Base-by-base conservation (phyloP, 2,329 filamentous ascomycete species). In the Penicillium verrucosum region DNA sequence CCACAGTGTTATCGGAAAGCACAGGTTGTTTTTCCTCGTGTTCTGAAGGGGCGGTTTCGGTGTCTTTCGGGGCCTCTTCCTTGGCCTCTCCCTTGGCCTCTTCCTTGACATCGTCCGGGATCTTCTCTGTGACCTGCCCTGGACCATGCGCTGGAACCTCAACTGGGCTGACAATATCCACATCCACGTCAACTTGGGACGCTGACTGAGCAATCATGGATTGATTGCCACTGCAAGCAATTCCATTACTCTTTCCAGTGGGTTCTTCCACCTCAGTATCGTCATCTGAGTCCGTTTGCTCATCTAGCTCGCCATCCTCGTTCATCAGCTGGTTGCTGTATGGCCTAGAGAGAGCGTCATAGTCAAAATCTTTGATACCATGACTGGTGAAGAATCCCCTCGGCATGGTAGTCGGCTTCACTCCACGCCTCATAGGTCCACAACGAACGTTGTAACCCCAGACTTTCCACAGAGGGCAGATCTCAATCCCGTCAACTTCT, bases 1-100 rank as follows among this genome's bases (percentile, higher is more conserved):
- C 25, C 25, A 27, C 25, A 27, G 8, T 27, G 0, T 27, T 27
- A 8, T 27, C 25, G 25, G 25, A 27, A 27, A 8, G 7, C 7
- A 27, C 25, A 8, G 6, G 25, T 2, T 27, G 25, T 0, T 27
- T 27, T 27, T 12, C 5, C 23, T 27, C 11, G 3, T 3, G 16
- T 3, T 10, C 18, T 3, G 46, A 30, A 25, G 14, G n/a, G 7
- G 16, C 4, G 1, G 4, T 7, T 29, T 11, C 23, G 2, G 8
- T 7, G 9, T 29, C 23, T 14, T 30, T 18, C 6, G 6, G 14
- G 27, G 2, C 46, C 1, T 6, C 16, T 18, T 48, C 21, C 1
- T 1, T 4, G 9, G 0, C 5, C 3, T 36, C 3, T 16, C 9
- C 27, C 0, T 1, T 8, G 4, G 0, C 18, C 12, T 30, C 4